phyloP scores from a whole-genome alignment of 2,329 filamentous ascomycete species.

The Alternaria alternata region DNA sequence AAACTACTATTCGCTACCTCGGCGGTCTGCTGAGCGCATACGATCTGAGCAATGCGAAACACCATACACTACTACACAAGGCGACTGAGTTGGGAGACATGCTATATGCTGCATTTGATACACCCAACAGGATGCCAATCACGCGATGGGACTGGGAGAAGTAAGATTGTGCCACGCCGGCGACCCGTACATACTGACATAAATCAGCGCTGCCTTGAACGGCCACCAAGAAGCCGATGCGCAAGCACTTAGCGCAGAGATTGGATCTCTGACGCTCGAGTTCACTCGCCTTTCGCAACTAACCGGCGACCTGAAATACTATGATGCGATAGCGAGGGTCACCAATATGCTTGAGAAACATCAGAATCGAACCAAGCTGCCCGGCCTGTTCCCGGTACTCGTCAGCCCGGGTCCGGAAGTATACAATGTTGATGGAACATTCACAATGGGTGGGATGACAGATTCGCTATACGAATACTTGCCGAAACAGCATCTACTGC shows the following conservation, averaged over 20 bases:
- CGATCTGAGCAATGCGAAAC: constrained; percentile 46
- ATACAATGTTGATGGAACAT: constrained; percentile 47
- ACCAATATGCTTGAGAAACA: constrained; percentile 44
- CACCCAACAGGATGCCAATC: constrained; percentile 53
- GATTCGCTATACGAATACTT: constrained; percentile 68
- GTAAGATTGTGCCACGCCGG: constrained; percentile 23
- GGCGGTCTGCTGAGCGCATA: constrained; percentile 51
- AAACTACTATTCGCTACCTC: constrained; percentile 52
- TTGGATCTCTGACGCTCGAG: constrained; percentile 50
- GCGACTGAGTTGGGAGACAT: constrained; percentile 54
- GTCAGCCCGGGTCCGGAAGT: constrained; percentile 43
- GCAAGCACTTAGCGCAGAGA: constrained; percentile 46
- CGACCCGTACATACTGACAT: constrained; percentile 23
- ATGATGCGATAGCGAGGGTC: constrained; percentile 50
- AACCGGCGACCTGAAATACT: constrained; percentile 50
- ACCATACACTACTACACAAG: constrained; percentile 50
- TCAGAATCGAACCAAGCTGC: constrained; percentile 48
- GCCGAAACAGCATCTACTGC: constrained; percentile 73
- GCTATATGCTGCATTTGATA: constrained; percentile 56
- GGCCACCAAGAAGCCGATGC: constrained; percentile 40
- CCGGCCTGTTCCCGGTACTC: constrained; percentile 49
- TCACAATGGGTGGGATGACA: constrained; percentile 63
- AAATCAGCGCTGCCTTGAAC: constrained; percentile 37
- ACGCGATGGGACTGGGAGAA: constrained; percentile 52
- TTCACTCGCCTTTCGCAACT: constrained; percentile 52